Evolutionary conservation across 257 asterid genomes (phyloP).

Genomic region (Forsythia suspensa): DNA sequence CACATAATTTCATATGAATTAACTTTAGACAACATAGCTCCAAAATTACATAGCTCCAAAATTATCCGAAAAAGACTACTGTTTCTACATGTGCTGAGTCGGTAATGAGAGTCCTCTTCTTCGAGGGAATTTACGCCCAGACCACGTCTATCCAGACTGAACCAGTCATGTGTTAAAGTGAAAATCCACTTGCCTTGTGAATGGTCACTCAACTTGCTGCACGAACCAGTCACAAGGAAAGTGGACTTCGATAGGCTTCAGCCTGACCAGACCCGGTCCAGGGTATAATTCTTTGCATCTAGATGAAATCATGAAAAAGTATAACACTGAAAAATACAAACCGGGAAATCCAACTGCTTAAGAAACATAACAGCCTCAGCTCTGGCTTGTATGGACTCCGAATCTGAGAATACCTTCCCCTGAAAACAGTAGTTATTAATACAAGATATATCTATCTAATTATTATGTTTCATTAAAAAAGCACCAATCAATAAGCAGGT

Average conservation of each 20-base stretch:
- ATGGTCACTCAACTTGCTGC: neutral
- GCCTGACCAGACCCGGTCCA: neutral
- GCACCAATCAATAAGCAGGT: neutral
- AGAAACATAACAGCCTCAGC: constrained; percentile 99
- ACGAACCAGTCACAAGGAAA: neutral
- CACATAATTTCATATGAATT: constrained; percentile 4
- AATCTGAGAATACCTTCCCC: constrained; percentile 95
- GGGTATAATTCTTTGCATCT: neutral
- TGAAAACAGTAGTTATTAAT: constrained; percentile 37
- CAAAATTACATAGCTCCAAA: neutral
- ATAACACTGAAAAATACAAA: constrained; percentile 37
- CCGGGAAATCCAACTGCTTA: constrained; percentile 94
- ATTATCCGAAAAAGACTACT: neutral
- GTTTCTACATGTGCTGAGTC: neutral
- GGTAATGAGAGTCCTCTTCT: constrained; percentile 1
- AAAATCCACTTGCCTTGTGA: neutral
- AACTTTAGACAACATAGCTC: neutral
- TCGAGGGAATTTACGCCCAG: neutral
- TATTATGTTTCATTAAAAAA: neutral
- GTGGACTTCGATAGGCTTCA: neutral
- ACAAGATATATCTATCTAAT: neutral
- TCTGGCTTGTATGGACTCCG: constrained; percentile 96
- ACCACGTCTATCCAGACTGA: neutral
- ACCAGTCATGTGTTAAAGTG: neutral
- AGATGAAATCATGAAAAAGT: constrained; percentile 19